Conservation (phyloP, 352 stramenopile species). For the Globisporangium lucens region DNA sequence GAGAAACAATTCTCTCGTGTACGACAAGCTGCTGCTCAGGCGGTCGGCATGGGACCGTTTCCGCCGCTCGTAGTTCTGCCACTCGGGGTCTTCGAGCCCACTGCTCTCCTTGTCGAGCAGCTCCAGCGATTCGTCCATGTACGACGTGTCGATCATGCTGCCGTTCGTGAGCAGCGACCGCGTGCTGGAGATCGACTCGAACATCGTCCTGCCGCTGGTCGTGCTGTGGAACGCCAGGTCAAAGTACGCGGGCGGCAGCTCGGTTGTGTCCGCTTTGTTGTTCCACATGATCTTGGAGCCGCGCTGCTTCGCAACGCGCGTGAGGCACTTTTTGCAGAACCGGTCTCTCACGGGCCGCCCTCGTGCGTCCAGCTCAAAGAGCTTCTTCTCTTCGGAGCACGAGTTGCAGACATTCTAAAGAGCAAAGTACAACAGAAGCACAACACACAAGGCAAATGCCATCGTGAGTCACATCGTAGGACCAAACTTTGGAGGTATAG, state of each 20-base stretch:
- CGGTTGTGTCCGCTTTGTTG: neutral
- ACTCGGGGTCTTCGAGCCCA: neutral
- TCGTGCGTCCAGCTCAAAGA: slow-evolving; percentile 42
- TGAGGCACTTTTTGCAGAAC: slow-evolving; percentile 43
- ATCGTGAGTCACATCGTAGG: neutral
- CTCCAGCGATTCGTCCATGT: no score
- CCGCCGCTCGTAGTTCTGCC: neutral
- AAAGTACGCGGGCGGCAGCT: slow-evolving; percentile 20
- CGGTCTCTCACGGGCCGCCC: slow-evolving; percentile 33
- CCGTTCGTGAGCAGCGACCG: neutral
- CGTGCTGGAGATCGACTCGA: no score
- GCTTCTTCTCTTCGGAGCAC: slow-evolving; percentile 43
- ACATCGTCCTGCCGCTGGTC: neutral
- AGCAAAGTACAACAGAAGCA: no score
- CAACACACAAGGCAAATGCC: no score
- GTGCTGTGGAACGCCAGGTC: neutral
- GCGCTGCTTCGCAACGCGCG: slow-evolving; percentile 18
- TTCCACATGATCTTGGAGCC: slow-evolving; percentile 5
- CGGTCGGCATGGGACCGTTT: slow-evolving; percentile 1
- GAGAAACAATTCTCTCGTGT: no score
- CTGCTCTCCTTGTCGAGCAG: neutral
- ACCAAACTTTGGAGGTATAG: no score
- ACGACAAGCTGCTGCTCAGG: slow-evolving; percentile 4
- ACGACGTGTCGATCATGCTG: no score
- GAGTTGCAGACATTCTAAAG: slow-evolving; percentile 39